Evolutionary conservation across 352 stramenopile species (phyloP).

Genomic region (Phytophthora chlamydospora): DNA sequence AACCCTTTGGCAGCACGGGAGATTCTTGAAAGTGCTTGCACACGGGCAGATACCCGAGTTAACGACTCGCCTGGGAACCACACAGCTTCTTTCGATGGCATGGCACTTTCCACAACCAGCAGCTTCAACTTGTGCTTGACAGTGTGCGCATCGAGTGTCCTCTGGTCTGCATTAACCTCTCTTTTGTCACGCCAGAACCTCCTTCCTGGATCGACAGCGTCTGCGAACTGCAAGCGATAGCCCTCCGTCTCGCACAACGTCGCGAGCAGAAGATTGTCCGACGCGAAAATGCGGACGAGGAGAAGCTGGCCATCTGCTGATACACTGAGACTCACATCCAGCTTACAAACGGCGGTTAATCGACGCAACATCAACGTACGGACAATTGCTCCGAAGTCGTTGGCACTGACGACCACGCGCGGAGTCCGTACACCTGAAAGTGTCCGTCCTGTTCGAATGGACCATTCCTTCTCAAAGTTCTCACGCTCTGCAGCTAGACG

Average conservation of each 20-base stretch:
- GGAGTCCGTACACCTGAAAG: conserved; percentile 16
- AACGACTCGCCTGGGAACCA: conserved; percentile 51
- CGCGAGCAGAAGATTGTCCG: conserved; percentile 67
- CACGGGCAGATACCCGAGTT: conserved; percentile 46
- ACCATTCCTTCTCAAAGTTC: conserved; percentile 45
- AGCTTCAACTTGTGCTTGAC: conserved; percentile 65
- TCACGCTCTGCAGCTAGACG: conserved; percentile 14
- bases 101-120: conserved; percentile 36
- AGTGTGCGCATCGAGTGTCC: conserved; percentile 49
- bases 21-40: conserved; percentile 55
- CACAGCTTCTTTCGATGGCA: conserved; percentile 49
- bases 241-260: conserved; percentile 53
- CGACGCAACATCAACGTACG: conserved; percentile 61
- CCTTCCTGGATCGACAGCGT: conserved; percentile 60
- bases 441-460: conserved; percentile 16
- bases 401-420: conserved; percentile 14
- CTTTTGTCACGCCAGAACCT: conserved; percentile 51
- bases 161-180: conserved; percentile 56
- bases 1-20: conserved; percentile 29
- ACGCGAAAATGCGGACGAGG: conserved; percentile 58
- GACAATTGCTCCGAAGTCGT: conserved; percentile 64
- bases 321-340: conserved; percentile 67
- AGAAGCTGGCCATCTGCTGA: conserved; percentile 51
- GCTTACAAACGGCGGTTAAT: conserved; percentile 50
- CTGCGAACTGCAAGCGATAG: conserved; percentile 61